Conservation (phyloP, 169 alveolate genomes). For the Cryptosporidium xiaoi region DNA sequence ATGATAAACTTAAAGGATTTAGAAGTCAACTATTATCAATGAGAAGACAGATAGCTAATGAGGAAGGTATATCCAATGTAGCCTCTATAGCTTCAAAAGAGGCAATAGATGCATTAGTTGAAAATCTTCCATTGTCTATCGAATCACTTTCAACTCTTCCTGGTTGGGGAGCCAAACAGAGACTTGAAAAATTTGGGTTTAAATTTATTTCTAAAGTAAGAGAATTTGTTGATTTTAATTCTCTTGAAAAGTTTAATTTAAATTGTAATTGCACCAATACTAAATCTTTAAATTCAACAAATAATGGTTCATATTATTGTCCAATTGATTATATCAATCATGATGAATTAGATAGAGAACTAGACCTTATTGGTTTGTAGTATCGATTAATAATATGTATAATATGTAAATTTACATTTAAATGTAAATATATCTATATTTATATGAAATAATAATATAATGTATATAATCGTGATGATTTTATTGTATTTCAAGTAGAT, state of each 20-base stretch:
- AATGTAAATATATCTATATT: not conserved
- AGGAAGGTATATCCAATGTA: slow-evolving; percentile 36
- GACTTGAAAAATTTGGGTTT: slow-evolving; percentile 57
- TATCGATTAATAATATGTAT: too few species aligned
- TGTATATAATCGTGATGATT: too few species aligned
- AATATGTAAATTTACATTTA: not conserved
- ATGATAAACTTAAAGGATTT: slow-evolving; percentile 25
- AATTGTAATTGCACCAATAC: not conserved
- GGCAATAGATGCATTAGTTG: slow-evolving; percentile 62
- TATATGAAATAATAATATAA: too few species aligned
- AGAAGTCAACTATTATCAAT: slow-evolving; percentile 38
- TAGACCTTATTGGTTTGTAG: slow-evolving; percentile 46
- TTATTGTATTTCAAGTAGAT: too few species aligned
- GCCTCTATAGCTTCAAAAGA: slow-evolving; percentile 71
- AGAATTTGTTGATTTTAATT: slow-evolving; percentile 36
- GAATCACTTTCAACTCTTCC: slow-evolving; percentile 44
- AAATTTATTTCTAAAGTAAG: slow-evolving; percentile 44
- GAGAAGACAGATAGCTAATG: slow-evolving; percentile 55
- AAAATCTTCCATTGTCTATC: slow-evolving; percentile 22
- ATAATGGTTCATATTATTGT: not conserved
- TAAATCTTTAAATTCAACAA: not conserved
- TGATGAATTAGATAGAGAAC: slow-evolving; percentile 70
- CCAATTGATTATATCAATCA: slow-evolving; percentile 59
- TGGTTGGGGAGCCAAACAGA: slow-evolving; percentile 71
- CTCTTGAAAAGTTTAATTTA: not conserved